Percentiles rank a stretch among this genome's conserved stretches.
Conservation (phyloP, 371 early-diverging fungal genomes). For the Haplosporangium sp. region DNA sequence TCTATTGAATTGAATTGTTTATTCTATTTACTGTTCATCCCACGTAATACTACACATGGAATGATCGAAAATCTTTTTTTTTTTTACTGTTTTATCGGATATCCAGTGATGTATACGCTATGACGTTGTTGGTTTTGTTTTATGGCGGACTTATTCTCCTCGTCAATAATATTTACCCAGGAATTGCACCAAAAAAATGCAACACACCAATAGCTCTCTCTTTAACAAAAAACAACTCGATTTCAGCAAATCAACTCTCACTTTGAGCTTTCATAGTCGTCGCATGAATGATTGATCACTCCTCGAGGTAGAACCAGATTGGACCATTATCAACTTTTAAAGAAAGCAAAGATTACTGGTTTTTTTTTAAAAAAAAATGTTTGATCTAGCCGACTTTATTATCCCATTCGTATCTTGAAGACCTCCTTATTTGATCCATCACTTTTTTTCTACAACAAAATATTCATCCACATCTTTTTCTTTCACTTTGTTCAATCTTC, state of each 20-base stretch:
- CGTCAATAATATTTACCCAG: conserved; percentile 1
- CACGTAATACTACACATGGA: too few species aligned
- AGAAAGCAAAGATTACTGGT: too few species aligned
- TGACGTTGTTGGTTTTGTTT: background rate
- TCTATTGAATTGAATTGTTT: too few species aligned
- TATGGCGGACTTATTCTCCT: background rate
- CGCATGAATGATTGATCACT: background rate
- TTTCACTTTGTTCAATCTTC: too few species aligned
- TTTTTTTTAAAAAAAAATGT: too few species aligned
- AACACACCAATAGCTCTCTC: background rate
- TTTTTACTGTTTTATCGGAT: background rate
- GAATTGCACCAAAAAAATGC: background rate
- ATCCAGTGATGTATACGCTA: background rate
- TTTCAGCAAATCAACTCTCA: background rate
- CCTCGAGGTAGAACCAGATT: background rate
- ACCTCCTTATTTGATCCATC: too few species aligned
- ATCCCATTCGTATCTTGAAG: too few species aligned
- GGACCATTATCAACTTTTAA: background rate
- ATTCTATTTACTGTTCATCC: too few species aligned
- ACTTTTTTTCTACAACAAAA: too few species aligned
- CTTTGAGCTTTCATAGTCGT: background rate
- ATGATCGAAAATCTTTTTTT: background rate
- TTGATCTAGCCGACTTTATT: too few species aligned
- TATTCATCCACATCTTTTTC: too few species aligned
- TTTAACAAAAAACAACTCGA: background rate